Conservation (phyloP, 768 basidiomycete species). For the Lentinula sp. region DNA sequence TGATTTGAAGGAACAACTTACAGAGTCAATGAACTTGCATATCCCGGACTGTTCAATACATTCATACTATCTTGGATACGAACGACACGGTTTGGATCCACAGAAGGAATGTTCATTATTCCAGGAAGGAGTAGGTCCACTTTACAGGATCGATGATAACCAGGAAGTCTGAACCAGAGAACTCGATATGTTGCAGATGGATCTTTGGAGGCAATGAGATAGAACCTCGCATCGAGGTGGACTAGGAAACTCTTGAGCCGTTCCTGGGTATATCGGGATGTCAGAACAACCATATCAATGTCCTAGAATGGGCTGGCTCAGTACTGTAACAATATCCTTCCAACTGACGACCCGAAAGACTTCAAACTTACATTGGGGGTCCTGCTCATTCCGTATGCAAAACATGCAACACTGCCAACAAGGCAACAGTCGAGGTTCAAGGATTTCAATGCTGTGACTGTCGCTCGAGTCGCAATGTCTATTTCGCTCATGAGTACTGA, state of each 20-base stretch:
- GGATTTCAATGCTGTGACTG: conserved; percentile 16
- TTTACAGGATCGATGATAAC: conserved; percentile 22
- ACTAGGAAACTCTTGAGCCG: conserved; percentile 33
- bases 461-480: conserved; percentile 13
- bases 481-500: neutral
- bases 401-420: conserved; percentile 34
- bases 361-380: conserved; percentile 25
- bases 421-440: conserved; percentile 26
- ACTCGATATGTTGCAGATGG: conserved; percentile 34
- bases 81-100: conserved; percentile 18
- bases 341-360: neutral
- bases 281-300: conserved; percentile 39
- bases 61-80: conserved; percentile 6
- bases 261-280: conserved; percentile 24
- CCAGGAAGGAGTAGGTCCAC: conserved; percentile 34
- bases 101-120: conserved; percentile 26
- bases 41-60: neutral
- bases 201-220: conserved; percentile 27
- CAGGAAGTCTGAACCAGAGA: conserved; percentile 28
- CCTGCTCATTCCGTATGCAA: conserved; percentile 29
- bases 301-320: conserved; percentile 26
- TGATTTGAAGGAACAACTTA: too few species aligned
- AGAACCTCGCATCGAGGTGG: conserved; percentile 24
- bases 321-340: neutral
- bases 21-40: too few species aligned